Evolutionary conservation across 192 early-diverging fungal species (phyloP).

Genomic region (Rhizoclosmatium globosum): DNA sequence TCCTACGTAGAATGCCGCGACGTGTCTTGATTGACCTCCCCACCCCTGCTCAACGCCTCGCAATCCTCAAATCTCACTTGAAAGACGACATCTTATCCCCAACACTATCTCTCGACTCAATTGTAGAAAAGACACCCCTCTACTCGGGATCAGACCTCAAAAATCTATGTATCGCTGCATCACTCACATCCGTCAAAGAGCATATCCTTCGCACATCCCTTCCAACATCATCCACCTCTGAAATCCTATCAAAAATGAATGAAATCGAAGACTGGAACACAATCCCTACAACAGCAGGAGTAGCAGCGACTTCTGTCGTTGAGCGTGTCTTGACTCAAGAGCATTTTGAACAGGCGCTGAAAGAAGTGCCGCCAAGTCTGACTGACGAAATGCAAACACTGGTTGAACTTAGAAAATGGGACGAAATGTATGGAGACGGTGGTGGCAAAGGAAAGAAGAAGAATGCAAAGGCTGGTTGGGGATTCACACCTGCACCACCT

Average conservation of each 20-base stretch:
- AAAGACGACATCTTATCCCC: slow-evolving; percentile 76
- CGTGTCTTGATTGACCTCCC: slow-evolving; percentile 91
- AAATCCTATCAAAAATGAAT: slow-evolving; percentile 29
- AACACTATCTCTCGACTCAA: slow-evolving; percentile 62
- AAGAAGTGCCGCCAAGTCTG: slow-evolving; percentile 84
- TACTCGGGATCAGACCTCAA: slow-evolving; percentile 96
- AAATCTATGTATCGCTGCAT: slow-evolving; percentile 92
- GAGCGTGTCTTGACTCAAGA: slow-evolving; percentile 53
- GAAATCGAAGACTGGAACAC: slow-evolving; percentile 47
- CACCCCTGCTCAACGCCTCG: slow-evolving; percentile 71
- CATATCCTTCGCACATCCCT: slow-evolving; percentile 23
- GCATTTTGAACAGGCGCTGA: slow-evolving; percentile 89
- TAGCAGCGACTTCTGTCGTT: background rate
- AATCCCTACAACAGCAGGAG: background rate
- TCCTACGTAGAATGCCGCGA: slow-evolving; percentile 89
- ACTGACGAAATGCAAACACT: slow-evolving; percentile 92
- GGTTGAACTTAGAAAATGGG: slow-evolving; percentile 91
- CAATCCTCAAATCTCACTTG: slow-evolving; percentile 81
- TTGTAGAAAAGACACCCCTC: slow-evolving; percentile 76
- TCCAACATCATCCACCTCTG: background rate
- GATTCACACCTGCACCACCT: slow-evolving; percentile 43
- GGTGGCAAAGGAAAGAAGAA: slow-evolving; percentile 45
- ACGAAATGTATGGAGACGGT: slow-evolving; percentile 85
- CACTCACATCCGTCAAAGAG: slow-evolving; percentile 54
- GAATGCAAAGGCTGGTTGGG: slow-evolving; percentile 60